Evolutionary conservation across 495 filamentous ascomycete species (phyloP).

Genomic region (Penicillium cosmopolitanum): DNA sequence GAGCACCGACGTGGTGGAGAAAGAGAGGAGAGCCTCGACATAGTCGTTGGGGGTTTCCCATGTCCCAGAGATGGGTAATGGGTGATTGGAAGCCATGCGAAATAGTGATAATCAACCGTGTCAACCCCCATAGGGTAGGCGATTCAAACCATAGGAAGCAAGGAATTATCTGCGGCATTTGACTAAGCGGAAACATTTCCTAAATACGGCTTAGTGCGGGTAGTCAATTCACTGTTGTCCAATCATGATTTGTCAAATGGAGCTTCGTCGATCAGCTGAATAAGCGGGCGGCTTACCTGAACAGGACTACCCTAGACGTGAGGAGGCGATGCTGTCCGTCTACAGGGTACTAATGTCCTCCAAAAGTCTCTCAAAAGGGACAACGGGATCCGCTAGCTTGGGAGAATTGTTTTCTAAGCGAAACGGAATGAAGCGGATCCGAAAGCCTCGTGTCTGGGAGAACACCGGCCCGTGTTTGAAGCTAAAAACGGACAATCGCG

Average conservation of each 20-base stretch:
- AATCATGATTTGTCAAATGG: no score
- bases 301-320: background rate
- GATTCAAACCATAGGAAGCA: no score
- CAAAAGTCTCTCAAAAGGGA: background rate
- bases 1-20: constrained; percentile 72
- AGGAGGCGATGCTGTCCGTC: background rate
- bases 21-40: constrained; percentile 74
- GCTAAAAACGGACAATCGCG: background rate
- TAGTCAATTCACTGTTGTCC: no score
- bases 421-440: background rate
- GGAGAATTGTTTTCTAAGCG: background rate
- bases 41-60: constrained; percentile 70
- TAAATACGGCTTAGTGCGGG: no score
- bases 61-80: constrained; percentile 60
- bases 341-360: background rate
- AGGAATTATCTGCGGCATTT: no score
- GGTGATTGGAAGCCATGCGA: constrained; percentile 30
- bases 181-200: no score
- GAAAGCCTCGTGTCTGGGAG: background rate
- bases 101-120: background rate
- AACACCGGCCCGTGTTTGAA: background rate
- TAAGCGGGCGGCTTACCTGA: background rate
- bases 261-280: background rate
- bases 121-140: no score
- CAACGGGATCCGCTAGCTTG: background rate